phyloP scores from a whole-genome alignment of 805 yeast genomes.

The Kregervanrija pseudodelftensis region DNA sequence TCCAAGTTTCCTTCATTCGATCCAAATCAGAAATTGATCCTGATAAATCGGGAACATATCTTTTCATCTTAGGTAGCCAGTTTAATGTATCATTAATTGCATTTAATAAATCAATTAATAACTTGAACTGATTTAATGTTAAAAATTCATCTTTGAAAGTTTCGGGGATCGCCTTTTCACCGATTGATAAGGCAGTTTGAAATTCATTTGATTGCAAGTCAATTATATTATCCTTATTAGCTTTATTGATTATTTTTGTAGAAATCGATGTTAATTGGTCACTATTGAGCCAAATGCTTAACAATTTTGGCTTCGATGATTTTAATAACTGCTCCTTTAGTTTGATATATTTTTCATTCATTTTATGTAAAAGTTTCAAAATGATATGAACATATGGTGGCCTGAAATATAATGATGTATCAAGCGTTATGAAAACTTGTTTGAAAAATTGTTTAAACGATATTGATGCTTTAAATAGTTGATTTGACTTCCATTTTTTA shows the following conservation, averaged over 20 bases:
- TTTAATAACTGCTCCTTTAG: slow-evolving; percentile 23
- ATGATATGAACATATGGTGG: slow-evolving; percentile 44
- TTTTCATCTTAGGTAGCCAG: slow-evolving; percentile 54
- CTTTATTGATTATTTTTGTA: slow-evolving; percentile 20
- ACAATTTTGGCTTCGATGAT: slow-evolving; percentile 7
- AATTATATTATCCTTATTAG: slow-evolving; percentile 9
- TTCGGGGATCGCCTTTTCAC: slow-evolving; percentile 1
- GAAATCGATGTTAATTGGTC: slow-evolving; percentile 27
- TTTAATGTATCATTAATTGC: slow-evolving; percentile 49
- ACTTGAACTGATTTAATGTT: slow-evolving; percentile 37
- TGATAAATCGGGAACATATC: slow-evolving; percentile 24
- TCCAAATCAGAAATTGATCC: slow-evolving; percentile 11
- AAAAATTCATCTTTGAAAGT: slow-evolving; percentile 10
- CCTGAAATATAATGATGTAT: slow-evolving; percentile 55
- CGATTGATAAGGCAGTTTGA: slow-evolving; percentile 6
- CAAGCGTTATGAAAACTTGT: slow-evolving; percentile 44
- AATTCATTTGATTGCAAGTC: slow-evolving; percentile 6
- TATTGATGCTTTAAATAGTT: slow-evolving; percentile 35
- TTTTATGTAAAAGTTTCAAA: slow-evolving; percentile 33
- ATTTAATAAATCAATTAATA: slow-evolving; percentile 44
- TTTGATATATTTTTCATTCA: slow-evolving; percentile 29
- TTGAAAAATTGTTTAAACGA: slow-evolving; percentile 41
- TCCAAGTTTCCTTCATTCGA: slow-evolving; percentile 26
- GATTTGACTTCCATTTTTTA: slow-evolving; percentile 22
- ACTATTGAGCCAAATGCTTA: slow-evolving; percentile 31